These are phyloP conservation scores for Rhododendron simsii DNA, from an alignment of 148 eudicot species.

Conservation along the genomic window DNA sequence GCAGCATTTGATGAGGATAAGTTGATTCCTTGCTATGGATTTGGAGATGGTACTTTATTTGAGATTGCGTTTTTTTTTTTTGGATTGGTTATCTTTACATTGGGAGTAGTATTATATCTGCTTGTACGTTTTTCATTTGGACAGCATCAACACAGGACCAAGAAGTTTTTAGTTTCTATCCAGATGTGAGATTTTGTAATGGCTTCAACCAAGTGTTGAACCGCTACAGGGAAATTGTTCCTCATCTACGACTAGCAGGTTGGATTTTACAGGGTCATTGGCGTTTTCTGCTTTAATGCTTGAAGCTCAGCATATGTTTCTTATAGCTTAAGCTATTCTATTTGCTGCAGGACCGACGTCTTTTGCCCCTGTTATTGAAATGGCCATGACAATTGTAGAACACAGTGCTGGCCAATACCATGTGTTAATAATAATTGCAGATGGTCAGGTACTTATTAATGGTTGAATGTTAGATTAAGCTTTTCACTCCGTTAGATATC, in stretches of 20 bases:
- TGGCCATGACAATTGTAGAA: conserved; percentile 53
- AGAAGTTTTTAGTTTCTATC: no score
- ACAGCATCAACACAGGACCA: no score
- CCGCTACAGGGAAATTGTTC: no score
- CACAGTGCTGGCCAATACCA: conserved; percentile 95
- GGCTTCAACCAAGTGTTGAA: no score
- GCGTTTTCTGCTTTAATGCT: no score
- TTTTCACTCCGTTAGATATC: background rate
- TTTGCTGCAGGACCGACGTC: no score
- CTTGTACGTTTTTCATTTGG: background rate
- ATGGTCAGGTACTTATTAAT: conserved; percentile 70
- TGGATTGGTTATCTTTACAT: background rate
- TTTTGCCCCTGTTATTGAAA: no score
- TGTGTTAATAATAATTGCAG: conserved; percentile 84
- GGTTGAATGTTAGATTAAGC: background rate
- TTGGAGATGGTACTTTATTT: conserved; percentile 80
- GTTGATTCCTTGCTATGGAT: conserved; percentile 91
- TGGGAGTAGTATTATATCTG: conserved; percentile 5
- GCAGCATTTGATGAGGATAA: conserved; percentile 92
- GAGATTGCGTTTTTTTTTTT: background rate
- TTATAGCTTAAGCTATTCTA: no score
- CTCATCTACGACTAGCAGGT: no score
- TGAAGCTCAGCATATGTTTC: no score
- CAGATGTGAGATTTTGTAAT: no score
- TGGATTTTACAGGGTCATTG: no score